Evolutionary conservation across 148 eudicot genomes (phyloP), one percentile per base, ranked within the genome.

Genomic region (Rhododendron mucronatum): DNA sequence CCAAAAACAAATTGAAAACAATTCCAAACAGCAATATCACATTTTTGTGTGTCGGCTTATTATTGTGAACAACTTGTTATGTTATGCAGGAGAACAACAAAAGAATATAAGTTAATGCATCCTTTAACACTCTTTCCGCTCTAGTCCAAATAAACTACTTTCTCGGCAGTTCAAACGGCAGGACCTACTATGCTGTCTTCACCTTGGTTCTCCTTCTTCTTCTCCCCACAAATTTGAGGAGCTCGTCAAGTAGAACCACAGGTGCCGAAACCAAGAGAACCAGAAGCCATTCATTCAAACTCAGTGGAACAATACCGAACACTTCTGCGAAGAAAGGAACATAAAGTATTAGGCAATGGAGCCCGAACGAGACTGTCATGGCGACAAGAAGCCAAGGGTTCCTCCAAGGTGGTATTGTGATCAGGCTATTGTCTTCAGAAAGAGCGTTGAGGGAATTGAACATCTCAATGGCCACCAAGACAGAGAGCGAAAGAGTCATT

Each of bases 391-490:
- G 97, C 94, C 94, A 96, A 23, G 96, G 97, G 87, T 96, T 96
- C 81, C 86, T 91, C 98, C 98, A 95, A 37, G 99, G 98, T 53
- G 98, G 98, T 92, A 96, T 92, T 28, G 88, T 92, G 61, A 94
- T 71, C 89, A 95, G 90, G 84, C 98, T 96, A 74, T 86, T 92
- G 81, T 96, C 96, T 89, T 95, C 98, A 0, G 97, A 96, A 45
- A 94, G 94, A 51, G 99, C 97, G 21, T 96, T 96, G 16, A 95
- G 92, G 80, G 99, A 93, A 77, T 95, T 96, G 73, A 96, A 93
- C 99, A 96, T 94, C 86, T 96, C 98, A 45, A 96, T 96, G 1
- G 98, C 95, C 45, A 96, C 98, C 85, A 96, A 87, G 53, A 93
- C 96, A 4, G 98, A 96, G 15, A 96, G 98, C 14, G 99, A 96